These are phyloP conservation scores for Tulasnella sp. DNA, from an alignment of 768 basidiomycete genomes.

Conservation along the genomic window DNA sequence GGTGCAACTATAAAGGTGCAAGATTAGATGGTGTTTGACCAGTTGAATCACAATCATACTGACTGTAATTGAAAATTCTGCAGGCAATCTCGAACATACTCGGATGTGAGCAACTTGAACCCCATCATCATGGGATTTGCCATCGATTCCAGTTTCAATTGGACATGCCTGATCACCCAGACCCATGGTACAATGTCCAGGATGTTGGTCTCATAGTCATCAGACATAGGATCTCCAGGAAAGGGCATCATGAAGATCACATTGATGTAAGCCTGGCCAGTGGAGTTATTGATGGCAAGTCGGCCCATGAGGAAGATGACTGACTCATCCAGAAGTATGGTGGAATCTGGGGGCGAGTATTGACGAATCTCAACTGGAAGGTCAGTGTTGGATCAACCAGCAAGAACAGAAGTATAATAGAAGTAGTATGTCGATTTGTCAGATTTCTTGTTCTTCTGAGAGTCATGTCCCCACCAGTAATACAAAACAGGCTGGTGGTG, in stretches of 20 bases:
- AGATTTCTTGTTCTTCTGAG: too few relatives aligned
- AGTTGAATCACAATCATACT: background rate
- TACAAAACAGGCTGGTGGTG: too few relatives aligned
- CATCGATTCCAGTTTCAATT: background rate
- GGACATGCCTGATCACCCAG: background rate
- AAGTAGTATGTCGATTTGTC: too few relatives aligned
- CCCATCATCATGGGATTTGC: background rate
- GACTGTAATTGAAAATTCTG: background rate
- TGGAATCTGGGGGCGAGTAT: too few relatives aligned
- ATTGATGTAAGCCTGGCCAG: background rate
- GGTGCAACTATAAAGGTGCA: background rate
- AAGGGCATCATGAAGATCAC: background rate
- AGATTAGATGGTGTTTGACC: background rate
- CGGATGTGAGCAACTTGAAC: background rate
- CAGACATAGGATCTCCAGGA: background rate
- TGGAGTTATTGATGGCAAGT: background rate
- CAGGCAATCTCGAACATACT: background rate
- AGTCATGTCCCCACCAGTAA: too few relatives aligned
- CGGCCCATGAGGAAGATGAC: background rate
- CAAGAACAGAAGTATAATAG: too few relatives aligned
- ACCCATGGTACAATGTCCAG: background rate
- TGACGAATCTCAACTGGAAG: too few relatives aligned
- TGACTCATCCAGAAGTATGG: background rate
- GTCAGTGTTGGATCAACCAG: too few relatives aligned
- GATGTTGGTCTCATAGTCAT: background rate